Percentiles rank a stretch among this genome's conserved stretches.
phyloP scores from a whole-genome alignment of 441 rosid genomes.

The Arabidopsis hybrid region DNA sequence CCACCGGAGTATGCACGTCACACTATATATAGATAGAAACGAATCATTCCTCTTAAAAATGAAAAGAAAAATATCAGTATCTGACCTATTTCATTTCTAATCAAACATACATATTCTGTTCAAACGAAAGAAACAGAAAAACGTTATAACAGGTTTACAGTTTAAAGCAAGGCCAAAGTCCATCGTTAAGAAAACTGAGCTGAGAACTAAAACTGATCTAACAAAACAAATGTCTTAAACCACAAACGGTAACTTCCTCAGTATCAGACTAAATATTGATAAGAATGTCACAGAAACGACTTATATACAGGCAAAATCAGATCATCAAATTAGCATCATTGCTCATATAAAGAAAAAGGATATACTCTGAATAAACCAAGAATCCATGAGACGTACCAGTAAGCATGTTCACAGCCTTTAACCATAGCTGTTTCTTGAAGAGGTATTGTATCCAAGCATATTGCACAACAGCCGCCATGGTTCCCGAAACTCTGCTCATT shows the following conservation, averaged over 20 bases:
- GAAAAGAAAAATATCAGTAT: slow-evolving; percentile 11
- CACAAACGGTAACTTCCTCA: neutral
- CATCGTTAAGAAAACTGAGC: neutral
- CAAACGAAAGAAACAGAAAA: neutral
- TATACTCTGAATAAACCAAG: neutral
- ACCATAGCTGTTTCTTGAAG: slow-evolving; percentile 50
- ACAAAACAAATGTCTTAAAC: neutral
- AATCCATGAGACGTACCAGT: slow-evolving; percentile 40
- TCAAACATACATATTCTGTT: neutral
- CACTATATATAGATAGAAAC: slow-evolving; percentile 61
- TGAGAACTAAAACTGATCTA: neutral
- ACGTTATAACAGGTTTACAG: neutral
- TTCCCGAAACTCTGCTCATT: slow-evolving; percentile 42
- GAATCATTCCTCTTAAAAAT: slow-evolving; percentile 29
- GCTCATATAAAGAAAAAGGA: neutral
- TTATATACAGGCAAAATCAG: neutral
- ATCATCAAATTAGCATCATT: neutral
- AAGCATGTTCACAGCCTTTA: slow-evolving; percentile 50
- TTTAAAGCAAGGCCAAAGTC: neutral
- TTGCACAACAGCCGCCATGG: slow-evolving; percentile 48
- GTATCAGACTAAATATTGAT: neutral
- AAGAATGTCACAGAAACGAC: neutral
- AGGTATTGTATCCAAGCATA: slow-evolving; percentile 43
- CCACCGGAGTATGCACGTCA: slow-evolving; percentile 90
- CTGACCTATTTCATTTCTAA: neutral